Evolutionary conservation across 768 basidiomycete genomes (phyloP), one percentile per base, ranked within the genome.

Genomic region (Termitomyces sp.): DNA sequence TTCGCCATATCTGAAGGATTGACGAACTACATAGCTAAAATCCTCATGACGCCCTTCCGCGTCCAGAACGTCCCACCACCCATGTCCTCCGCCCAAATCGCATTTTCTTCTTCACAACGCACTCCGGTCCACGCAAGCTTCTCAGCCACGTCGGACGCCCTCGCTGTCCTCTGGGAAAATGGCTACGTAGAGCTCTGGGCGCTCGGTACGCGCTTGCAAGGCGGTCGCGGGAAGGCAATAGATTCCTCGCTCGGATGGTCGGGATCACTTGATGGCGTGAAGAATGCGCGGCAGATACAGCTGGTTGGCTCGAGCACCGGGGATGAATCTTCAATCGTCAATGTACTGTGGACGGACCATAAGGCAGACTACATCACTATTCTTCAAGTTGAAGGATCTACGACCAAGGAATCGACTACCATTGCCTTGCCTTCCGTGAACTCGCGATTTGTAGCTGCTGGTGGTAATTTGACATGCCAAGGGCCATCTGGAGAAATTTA

Each of bases 51-150:
- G 2, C 91, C 97, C 16, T 98, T 98, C 80, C 83, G 95, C 40
- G 82, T 84, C 0, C 92, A 96, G 73, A 98, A 97, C 66, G 82
- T 96, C 5, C 97, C 96, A n/a, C 97, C 97, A n/a, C 97, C 97
- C 0, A 95, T 97, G 93, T 90, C 87, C 1, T 87, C 92, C 1
- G 77, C 80, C 58, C 71, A 77, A 59, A 73, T 82, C 11, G 35
- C 66, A 0, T 56, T 77, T 16, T 64, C 70, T 10, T 62, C 66
- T 14, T 44, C 63, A 12, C 59, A 69, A n/a, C 69, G 62, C n/a
- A 70, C 81, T 0, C 92, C 95, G 0, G 68, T 86, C 9, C 86
- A 95, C 67, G 72, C 83, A 4, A 74, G 85, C 4, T 86, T 94
- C 57, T 84, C 88, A 0, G 57, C 78, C 1, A 63, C 69, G 19